These are phyloP conservation scores for Alternaria tenuissima DNA, from an alignment of 2,329 filamentous ascomycete genomes.

Conservation along the genomic window DNA sequence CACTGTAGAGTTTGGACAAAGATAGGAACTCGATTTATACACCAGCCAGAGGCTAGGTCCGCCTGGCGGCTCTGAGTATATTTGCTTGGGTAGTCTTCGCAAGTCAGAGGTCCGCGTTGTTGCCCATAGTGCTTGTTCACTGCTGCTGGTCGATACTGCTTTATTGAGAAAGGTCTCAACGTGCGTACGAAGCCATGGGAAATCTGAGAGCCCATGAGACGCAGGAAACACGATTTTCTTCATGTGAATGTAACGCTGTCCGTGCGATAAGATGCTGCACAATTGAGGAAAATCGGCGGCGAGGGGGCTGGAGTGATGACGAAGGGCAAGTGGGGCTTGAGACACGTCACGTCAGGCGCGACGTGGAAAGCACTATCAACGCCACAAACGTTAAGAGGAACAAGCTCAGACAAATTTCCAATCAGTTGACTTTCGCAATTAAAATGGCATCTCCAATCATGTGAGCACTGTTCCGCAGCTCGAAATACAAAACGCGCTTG, in stretches of 20 bases:
- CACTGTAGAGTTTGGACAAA: neutral
- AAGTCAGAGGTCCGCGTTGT: neutral
- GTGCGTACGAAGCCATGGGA: no score
- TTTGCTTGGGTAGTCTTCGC: neutral
- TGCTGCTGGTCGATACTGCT: neutral
- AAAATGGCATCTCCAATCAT: neutral
- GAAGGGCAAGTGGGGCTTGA: neutral
- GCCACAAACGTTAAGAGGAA: neutral
- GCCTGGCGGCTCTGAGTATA: neutral
- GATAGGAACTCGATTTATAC: neutral
- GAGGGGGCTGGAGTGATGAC: neutral
- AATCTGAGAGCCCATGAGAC: no score
- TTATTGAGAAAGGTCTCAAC: neutral
- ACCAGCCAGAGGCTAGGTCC: neutral
- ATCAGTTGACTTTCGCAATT: neutral
- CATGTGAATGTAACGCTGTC: neutral
- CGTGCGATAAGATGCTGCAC: neutral
- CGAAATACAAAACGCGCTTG: neutral
- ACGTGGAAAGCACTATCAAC: neutral
- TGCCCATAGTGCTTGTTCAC: neutral
- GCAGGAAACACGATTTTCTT: neutral
- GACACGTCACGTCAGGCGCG: neutral
- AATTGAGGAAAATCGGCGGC: neutral
- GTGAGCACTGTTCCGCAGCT: neutral
- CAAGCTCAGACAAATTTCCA: neutral